Base-by-base conservation (phyloP, 768 basidiomycete genomes). In the Tricholoma terreum region DNA sequence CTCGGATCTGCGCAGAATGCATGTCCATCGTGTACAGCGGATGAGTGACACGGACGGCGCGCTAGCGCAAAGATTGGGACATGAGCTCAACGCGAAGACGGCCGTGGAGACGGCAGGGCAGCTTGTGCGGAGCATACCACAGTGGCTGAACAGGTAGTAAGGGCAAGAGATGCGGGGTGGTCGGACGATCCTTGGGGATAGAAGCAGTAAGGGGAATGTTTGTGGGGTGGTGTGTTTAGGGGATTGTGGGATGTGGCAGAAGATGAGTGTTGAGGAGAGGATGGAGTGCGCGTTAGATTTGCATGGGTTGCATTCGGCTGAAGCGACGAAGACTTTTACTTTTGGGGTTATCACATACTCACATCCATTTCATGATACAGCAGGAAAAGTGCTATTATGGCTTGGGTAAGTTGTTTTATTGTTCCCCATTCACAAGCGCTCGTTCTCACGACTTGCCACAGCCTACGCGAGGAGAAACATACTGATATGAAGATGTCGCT, bases 11-110 rank as follows among this genome's bases (percentile, higher is more conserved):
- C 92, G 30, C 80, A 97, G 35, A 98, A 98, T 64, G 93, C 93
- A 14, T 97, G 92, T 70, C 79, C 99, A 24, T 92, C 92, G 1
- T 84, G 94, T 43, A 97, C 97, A 12, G 96, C 97, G 2, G 94
- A 97, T 65, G 94, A 94, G 3, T 99, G 94, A 92, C 81, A 94
- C 96, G 1, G 97, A 99, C 63, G 96, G 96, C 2, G 94, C 95
- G 0, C 89, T 91, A 0, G 97, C 97, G 35, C 97, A 98, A 73
- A 79, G 93, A 46, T 98, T 96, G 67, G 97, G 94, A 1, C 92
- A 96, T 64, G 93, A 96, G 40, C 75, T 97, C 58, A 98, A 98
- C 65, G 85, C 84, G 42, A 90, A 91, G 72, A 97, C 98, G 92
- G 78, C 84, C 42, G 76, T 73, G 24, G 97, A 98, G 75, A 92